phyloP scores from a whole-genome alignment of 495 filamentous ascomycete genomes.

The Penicillium daleae region DNA sequence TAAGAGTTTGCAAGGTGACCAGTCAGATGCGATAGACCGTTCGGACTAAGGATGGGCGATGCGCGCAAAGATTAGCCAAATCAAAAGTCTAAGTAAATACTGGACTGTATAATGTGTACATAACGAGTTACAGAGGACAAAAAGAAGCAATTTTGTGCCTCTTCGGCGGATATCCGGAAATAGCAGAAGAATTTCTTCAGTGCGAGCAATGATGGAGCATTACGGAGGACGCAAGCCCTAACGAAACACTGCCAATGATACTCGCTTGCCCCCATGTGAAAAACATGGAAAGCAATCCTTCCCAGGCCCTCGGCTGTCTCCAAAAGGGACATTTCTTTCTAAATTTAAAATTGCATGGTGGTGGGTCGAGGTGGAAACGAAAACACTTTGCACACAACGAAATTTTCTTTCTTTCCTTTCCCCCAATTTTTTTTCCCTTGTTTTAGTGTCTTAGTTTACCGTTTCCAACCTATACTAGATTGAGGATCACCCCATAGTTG shows the following conservation, averaged over 20 bases:
- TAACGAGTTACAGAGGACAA: not conserved
- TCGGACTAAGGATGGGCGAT: not conserved
- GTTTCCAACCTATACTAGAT: not conserved
- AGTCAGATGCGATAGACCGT: conserved; percentile 1
- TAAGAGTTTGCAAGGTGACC: not conserved
- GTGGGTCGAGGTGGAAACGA: not conserved
- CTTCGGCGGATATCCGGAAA: not conserved
- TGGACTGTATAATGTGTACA: not conserved
- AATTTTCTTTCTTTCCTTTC: not conserved
- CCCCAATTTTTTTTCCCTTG: not conserved
- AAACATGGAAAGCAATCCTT: not conserved
- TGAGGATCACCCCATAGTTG: not conserved
- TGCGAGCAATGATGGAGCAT: not conserved
- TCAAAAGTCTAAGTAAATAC: not conserved
- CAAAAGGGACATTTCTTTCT: not conserved
- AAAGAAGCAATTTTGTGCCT: not conserved
- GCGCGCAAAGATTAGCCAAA: not conserved
- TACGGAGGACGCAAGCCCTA: conserved; percentile 2
- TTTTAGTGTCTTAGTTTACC: not conserved
- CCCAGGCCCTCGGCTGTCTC: not conserved
- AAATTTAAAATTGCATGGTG: not conserved
- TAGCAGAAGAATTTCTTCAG: not conserved
- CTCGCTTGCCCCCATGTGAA: not conserved
- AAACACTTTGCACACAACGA: not conserved
- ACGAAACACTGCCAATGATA: conserved; percentile 5